Evolutionary conservation across 2,329 filamentous ascomycete genomes (phyloP), one percentile per base, ranked within the genome.

Genomic region (Geoglossum cookeanum): DNA sequence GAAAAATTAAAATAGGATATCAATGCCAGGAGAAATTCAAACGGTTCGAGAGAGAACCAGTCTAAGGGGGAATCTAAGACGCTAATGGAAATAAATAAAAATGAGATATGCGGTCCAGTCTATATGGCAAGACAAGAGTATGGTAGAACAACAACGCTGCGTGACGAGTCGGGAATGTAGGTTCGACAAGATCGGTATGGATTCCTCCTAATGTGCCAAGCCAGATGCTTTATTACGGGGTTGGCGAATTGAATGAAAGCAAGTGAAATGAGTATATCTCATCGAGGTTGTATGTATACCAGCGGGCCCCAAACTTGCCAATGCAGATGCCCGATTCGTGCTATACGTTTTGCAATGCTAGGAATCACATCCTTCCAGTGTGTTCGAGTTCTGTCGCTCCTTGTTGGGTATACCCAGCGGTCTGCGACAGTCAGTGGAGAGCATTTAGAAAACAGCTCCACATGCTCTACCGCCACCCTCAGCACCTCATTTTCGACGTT

Each of bases 261-360:
- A 53, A 37, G 37, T 8, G 32, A 37, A 53, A 32, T 7, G 15
- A n/a, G 3, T 7, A 11, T 5, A 33, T 22, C 49, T 53, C 30
- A 53, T 17, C 7, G n/a, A 32, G 49, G 15, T 27, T 53, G 49
- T 22, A 27, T 35, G 66, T 95, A 95, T 11, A 85, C 80, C 56
- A 94, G 73, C 1, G 80, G 79, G 1, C 79, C 78, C 88, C 90
- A 97, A 2, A 95, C 84, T 54, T 87, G 79, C 89, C 90, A 96
- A 69, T 96, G 89, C 29, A 97, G 72, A 4, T 92, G 76, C 13
- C 86, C 81, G 49, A 96, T 80, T 65, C 96, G 91, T 4, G 87
- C 84, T 55, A 95, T 75, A 51, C 87, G 81, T 49, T 82, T 84
- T 0, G 87, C 81, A n/a, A 53, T 53, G 49, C 49, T 22, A 22